Evolutionary conservation across 2,329 filamentous ascomycete species (phyloP).

Genomic region (Arthroderma sp.): DNA sequence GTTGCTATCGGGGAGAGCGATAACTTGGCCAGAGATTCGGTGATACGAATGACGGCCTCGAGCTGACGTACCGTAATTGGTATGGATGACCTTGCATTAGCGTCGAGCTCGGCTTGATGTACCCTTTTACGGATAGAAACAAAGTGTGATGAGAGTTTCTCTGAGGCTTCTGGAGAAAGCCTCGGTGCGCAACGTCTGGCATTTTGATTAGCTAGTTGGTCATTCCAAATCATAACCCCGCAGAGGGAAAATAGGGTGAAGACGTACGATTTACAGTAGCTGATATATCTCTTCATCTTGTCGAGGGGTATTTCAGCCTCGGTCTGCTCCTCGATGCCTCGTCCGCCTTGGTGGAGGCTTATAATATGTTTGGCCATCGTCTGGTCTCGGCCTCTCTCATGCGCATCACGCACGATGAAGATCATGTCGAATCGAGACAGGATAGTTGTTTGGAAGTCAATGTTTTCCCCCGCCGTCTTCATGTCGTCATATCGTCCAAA

Average conservation of each 20-base stretch:
- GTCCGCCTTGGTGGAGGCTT: constrained; percentile 87
- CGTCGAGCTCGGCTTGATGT: constrained; percentile 77
- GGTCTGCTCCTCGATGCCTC: constrained; percentile 65
- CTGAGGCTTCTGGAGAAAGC: constrained; percentile 77
- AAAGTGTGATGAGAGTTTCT: constrained; percentile 94
- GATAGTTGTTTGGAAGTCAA: constrained; percentile 98
- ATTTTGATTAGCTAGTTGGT: not conserved
- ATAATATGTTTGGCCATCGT: constrained; percentile 94
- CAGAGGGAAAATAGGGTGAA: constrained; percentile 13
- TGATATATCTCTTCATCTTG: constrained; percentile 95
- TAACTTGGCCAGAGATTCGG: constrained; percentile 87
- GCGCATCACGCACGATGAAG: constrained; percentile 94
- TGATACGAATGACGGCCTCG: constrained; percentile 94
- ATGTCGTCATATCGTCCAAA: constrained; percentile 97
- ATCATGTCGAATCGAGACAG: constrained; percentile 99
- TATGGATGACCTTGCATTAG: constrained; percentile 82
- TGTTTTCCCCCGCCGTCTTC: constrained; percentile 95
- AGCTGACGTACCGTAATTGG: constrained; percentile 96
- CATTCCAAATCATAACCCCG: constrained; percentile 21
- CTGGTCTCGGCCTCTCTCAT: constrained; percentile 80
- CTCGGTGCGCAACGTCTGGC: constrained; percentile 80
- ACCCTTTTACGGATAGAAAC: constrained; percentile 92
- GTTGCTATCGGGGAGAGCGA: constrained; percentile 74
- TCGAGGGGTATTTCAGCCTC: constrained; percentile 88
- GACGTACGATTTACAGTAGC: constrained; percentile 88